phyloP scores from a whole-genome alignment of 208 protist genomes.

The Crithidia fasciculata region DNA sequence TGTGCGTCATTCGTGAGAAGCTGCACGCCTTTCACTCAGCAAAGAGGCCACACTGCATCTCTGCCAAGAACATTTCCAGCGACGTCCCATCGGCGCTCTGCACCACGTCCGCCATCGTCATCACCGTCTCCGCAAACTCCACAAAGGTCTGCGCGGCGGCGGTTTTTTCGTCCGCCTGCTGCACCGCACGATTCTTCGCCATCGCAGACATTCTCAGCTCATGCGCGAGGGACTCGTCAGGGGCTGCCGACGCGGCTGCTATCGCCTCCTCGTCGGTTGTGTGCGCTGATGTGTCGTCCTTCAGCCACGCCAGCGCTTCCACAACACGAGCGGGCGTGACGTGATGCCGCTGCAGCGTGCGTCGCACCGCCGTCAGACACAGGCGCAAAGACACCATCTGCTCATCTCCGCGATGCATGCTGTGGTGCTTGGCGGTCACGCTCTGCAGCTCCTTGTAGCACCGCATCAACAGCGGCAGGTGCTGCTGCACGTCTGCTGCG shows the following conservation, averaged over 20 bases:
- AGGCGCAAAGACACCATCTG: conserved; percentile 26
- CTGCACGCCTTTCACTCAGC: not conserved
- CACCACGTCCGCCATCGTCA: conserved; percentile 32
- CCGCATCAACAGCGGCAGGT: conserved; percentile 27
- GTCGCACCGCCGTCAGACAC: conserved; percentile 15
- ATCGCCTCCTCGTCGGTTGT: no score
- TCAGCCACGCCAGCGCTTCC: conserved; percentile 29
- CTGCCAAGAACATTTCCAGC: conserved; percentile 7
- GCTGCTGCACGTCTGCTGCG: conserved; percentile 26
- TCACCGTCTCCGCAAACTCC: conserved; percentile 82
- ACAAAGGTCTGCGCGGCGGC: conserved; percentile 62
- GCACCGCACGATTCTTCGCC: conserved; percentile 18
- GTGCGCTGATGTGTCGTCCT: not conserved
- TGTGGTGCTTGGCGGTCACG: conserved; percentile 15
- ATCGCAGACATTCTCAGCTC: conserved; percentile 17
- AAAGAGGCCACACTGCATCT: conserved; percentile 21
- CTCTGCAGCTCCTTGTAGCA: conserved; percentile 37
- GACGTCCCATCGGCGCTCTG: conserved; percentile 13
- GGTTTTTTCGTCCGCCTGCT: conserved; percentile 30
- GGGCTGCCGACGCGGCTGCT: not conserved
- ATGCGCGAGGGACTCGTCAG: conserved; percentile 11
- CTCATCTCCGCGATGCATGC: no score
- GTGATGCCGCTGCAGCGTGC: conserved; percentile 2
- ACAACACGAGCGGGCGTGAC: conserved; percentile 18
- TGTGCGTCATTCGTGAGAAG: no score